Base-by-base conservation (phyloP, 805 yeast species). In the Saccharomyces mikatae region DNA sequence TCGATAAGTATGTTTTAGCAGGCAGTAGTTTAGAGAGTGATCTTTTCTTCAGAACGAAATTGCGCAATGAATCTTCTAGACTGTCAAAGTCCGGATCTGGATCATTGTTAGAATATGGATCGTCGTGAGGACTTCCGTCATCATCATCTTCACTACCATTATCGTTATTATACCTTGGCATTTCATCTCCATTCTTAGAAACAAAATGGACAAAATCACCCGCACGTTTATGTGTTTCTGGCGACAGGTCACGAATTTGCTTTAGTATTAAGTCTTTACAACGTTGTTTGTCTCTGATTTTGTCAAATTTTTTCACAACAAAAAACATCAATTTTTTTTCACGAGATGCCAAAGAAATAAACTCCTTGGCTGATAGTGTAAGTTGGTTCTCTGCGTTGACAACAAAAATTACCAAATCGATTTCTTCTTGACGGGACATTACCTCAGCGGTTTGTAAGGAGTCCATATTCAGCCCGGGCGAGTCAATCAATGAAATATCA, bases 371-470 rank as follows among this genome's bases (percentile, higher is more conserved):
- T 0, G 96, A 87, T 54, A 90, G 74, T 0, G 99, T 94, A 67
- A 94, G 87, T 66, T 94, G 97, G 64, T 94, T 95, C 65, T 91
- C 98, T 0, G 99, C 96, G 68, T 86, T 88, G 2, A 94, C 96
- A 2, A 95, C 98, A 74, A 94, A 95, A 0, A 94, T 92, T 2
- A 94, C 96, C 60, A 94, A 76, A 68, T 94, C 99, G 58, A 94
- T 94, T 65, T 94, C 99, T 65, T 94, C 98, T 73, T 94, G 98
- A 56, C 97, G 81, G 1, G 97, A 86, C 68, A 92, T 91, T 0
- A 94, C 90, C 65, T 92, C 96, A 1, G 96, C 88, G 0, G 99
- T 94, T 68, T 89, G 96, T 62, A 86, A 86, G 4, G 94, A 87
- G 64, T 92, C 97, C 78, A 90, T 78, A 68, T 94, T 94, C 54